These are phyloP conservation scores for Lagenaria siceraria DNA, from an alignment of 306 rosid species.

Conservation along the genomic window DNA sequence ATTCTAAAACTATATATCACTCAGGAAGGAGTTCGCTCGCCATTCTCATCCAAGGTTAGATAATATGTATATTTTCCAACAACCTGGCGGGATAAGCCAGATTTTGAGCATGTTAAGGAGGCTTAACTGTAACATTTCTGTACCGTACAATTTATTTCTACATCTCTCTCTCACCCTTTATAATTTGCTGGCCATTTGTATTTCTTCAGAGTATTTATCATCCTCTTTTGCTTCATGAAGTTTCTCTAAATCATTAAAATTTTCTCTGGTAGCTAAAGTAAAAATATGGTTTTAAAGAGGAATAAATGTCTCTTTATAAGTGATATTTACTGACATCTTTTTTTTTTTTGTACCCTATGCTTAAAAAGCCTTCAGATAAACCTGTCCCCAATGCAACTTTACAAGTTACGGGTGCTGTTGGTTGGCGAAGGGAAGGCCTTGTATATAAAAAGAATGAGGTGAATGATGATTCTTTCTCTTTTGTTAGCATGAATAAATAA, in stretches of 20 bases:
- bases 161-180: neutral
- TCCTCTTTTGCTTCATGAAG: neutral
- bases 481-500: slow-evolving; percentile 4
- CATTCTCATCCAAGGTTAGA: slow-evolving; percentile 93
- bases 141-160: neutral
- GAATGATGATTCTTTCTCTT: slow-evolving; percentile 1
- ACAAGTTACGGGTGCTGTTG: slow-evolving; percentile 95
- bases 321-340: neutral
- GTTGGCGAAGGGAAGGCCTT: slow-evolving; percentile 97
- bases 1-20: slow-evolving; percentile 92
- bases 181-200: neutral
- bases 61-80: neutral
- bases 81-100: neutral
- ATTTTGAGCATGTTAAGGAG: neutral
- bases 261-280: neutral
- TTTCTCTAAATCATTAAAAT: neutral
- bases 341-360: neutral
- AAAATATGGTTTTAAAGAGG: neutral
- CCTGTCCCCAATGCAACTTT: slow-evolving; percentile 88
- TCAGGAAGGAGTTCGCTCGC: slow-evolving; percentile 98
- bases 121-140: neutral
- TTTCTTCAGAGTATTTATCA: neutral
- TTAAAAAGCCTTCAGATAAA: slow-evolving; percentile 49
- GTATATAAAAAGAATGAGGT: slow-evolving; percentile 83
- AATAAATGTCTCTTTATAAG: neutral